Evolutionary conservation across 257 asterid species (phyloP), one percentile per base, ranked within the genome.

Genomic region (Gentiana dahurica): DNA sequence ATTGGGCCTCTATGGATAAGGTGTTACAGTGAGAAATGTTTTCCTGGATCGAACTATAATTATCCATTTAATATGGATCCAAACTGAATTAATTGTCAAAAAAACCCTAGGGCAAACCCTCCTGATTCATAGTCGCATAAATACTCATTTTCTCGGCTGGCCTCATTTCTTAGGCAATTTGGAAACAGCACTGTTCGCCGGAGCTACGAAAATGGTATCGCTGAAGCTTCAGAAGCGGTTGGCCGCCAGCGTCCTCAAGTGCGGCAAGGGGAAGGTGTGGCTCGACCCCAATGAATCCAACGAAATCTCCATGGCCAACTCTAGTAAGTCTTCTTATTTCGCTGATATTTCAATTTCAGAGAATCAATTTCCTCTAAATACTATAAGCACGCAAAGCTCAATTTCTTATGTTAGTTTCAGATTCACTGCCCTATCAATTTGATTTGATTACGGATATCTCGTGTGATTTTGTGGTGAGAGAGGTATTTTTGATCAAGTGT

Each of bases 181-280:
- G 53, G 51, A 8, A 32, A 8, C 11, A 9, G 33, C 3, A 13
- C 0, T 1, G n/a, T 4, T 7, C 33, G 60, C 8, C 59, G 51
- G 68, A 39, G 55, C 49, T 68, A n/a, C 53, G 3, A 15, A 54
- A 32, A 87, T 87, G 96, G 96, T 85, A 75, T 77, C 95, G 48
- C 78, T 87, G 54, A 87, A 87, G 84, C 71, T 87, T 11, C 96
- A 87, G 86, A 87, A 87, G 84, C 87, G 96, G 86, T 86, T 87
- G 1, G 69, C 96, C 71, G 90, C 96, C 57, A 82, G 94, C 71
- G 96, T 87, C 2, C 75, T 87, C 67, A 87, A 85, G 81, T 87
- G 96, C 63, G 96, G 96, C n/a, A 77, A 81, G 54, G 95, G 96
- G 13, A 87, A 87, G 76, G 96, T 85, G 24, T 87, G 96, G 96